Base-by-base conservation (phyloP, 1,139 yeast genomes). In the Sugiyamaella novakii region DNA sequence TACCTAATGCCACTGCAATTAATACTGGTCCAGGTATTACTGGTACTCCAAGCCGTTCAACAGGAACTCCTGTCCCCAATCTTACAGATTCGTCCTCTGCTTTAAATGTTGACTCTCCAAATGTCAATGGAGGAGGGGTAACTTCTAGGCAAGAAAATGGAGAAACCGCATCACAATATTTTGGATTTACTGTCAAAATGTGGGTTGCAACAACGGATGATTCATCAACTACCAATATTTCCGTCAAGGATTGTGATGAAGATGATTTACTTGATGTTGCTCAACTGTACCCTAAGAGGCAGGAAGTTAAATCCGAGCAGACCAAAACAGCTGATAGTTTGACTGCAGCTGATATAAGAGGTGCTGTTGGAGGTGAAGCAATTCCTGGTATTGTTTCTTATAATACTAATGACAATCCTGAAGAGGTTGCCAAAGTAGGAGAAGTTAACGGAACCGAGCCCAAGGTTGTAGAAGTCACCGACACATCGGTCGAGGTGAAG, bases 321-420 rank as follows among this genome's bases (percentile, higher is more conserved):
- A 46, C 48, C 22, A 43, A 49, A 22, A 25, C 44, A 1, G 53
- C 46, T 8, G 64, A 66, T 21, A 78, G 76, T 1, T 64, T 80
- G 45, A 71, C 79, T 3, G 80, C 75, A 46, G 81, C 77, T 8
- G 85, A 80, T 58, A 80, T 81, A 38, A 74, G 84, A 60, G 84
- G 84, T 19, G 86, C 86, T 8, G 84, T 80, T 6, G 84, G 83
- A 11, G 76, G 77, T 33, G 82, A 75, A 43, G 67, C 77, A 1
- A 75, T 77, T 50, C 77, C 81, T 1, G 81, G 81, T 3, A 68
- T 77, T 18, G 67, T 53, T 27, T 34, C 36, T 15, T 44, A 48
- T 17, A 24, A 46, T 6, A 39, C 44, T 24, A 51, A 45, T 29
- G 48, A n/a, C 12, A 43, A 43, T 6, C 24, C 30, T 18, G 43